Percentiles rank a stretch among this genome's conserved stretches.
phyloP scores from a whole-genome alignment of 805 yeast genomes.

The Barnettozyma wickerhamii region DNA sequence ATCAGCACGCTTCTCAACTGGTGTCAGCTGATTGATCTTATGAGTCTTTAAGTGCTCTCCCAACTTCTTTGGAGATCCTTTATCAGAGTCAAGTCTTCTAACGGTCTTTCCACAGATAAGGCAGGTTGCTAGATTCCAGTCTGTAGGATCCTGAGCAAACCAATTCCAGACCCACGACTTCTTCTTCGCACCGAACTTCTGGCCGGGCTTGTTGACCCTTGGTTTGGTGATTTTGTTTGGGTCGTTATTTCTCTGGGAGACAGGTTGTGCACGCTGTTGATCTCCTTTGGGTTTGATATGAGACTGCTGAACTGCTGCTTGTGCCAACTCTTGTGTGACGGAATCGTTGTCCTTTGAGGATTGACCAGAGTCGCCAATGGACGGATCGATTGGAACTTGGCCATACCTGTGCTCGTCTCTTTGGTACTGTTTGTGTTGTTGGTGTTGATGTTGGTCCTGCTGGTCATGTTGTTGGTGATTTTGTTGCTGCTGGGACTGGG shows the following conservation, averaged over 20 bases:
- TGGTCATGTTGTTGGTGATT: constrained; percentile 16
- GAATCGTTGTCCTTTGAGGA: constrained; percentile 5
- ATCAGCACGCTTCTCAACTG: constrained; percentile 4
- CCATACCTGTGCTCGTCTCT: constrained; percentile 3
- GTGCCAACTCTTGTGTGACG: constrained; percentile 14
- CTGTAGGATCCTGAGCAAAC: constrained; percentile 47
- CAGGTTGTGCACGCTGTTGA: not conserved
- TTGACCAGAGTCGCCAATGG: constrained; percentile 18
- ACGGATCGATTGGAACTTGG: constrained; percentile 24
- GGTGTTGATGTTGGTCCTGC: constrained; percentile 9
- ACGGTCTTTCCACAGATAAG: constrained; percentile 49
- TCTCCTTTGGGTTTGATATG: constrained; percentile 5
- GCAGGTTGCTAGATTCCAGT: constrained; percentile 49
- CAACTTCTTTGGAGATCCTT: constrained; percentile 56
- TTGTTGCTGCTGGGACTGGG: constrained; percentile 13
- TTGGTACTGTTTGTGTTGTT: constrained; percentile 3
- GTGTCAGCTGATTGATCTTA: constrained; percentile 34
- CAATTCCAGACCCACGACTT: constrained; percentile 62
- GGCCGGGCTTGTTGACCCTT: constrained; percentile 45
- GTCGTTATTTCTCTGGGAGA: not conserved
- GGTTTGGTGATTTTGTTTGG: constrained; percentile 18
- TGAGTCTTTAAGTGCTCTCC: constrained; percentile 55
- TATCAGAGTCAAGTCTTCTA: constrained; percentile 44
- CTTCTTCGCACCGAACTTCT: constrained; percentile 56
- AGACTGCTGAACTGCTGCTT: constrained; percentile 23